These are phyloP conservation scores for Cudoniella acicularis DNA, from an alignment of 495 filamentous ascomycete genomes.

Conservation along the genomic window DNA sequence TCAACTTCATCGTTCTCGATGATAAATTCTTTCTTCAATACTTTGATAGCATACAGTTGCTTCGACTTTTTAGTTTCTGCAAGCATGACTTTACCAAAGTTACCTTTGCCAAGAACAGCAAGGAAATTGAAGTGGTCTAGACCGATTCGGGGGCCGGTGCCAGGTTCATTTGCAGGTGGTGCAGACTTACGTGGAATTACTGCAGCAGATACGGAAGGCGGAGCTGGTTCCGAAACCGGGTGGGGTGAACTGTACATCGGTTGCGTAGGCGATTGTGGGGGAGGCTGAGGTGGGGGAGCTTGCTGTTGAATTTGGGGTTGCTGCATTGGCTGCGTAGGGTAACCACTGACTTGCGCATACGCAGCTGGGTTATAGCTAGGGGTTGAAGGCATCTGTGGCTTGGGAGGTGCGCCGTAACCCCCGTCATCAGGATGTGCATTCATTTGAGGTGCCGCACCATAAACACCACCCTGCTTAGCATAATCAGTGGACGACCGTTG, in stretches of 20 bases:
- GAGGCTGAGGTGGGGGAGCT: background rate
- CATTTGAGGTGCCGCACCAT: conserved; percentile 2
- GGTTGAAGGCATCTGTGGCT: conserved; percentile 46
- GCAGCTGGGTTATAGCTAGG: conserved; percentile 69
- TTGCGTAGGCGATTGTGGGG: conserved; percentile 11
- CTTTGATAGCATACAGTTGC: conserved; percentile 97
- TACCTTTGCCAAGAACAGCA: conserved; percentile 96
- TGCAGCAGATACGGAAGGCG: conserved; percentile 29
- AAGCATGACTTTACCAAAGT: conserved; percentile 99
- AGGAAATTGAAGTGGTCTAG: conserved; percentile 99
- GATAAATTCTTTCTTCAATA: conserved; percentile 99
- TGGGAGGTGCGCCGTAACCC: conserved; percentile 44
- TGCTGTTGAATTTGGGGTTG: conserved; percentile 26
- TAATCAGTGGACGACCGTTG: conserved; percentile 42
- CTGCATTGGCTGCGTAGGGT: conserved; percentile 30
- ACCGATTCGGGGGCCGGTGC: conserved; percentile 76
- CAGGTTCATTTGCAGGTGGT: conserved; percentile 57
- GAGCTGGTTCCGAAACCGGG: conserved; percentile 26
- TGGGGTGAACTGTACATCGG: background rate
- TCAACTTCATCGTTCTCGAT: conserved; percentile 99
- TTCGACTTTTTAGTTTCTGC: conserved; percentile 91
- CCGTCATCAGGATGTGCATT: conserved; percentile 31
- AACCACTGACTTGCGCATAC: conserved; percentile 58
- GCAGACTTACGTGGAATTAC: conserved; percentile 44
- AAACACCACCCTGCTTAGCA: conserved; percentile 29